A percentile compares a stretch with the other conserved stretches of the same genome.
Conservation (phyloP, 148 eudicot genomes). For the Rheum nobile region DNA sequence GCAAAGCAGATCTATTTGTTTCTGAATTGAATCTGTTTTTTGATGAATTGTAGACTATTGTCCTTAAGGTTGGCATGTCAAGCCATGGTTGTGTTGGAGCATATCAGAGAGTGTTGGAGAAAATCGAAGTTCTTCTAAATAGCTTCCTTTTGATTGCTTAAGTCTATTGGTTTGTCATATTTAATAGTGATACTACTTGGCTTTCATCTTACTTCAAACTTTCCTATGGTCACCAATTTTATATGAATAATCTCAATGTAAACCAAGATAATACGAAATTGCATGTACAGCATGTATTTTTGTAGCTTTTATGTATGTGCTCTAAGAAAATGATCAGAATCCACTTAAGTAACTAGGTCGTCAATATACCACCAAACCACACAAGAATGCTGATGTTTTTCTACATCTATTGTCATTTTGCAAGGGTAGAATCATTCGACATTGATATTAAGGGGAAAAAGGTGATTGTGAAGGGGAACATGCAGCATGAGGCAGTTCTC, state of each 20-base stretch:
- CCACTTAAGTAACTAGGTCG: too few species aligned
- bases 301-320: too few species aligned
- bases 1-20: not conserved
- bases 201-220: not conserved
- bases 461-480: constrained; percentile 84
- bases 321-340: too few species aligned
- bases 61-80: constrained; percentile 84
- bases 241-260: not conserved
- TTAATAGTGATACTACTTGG: too few species aligned
- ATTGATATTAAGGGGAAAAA: constrained; percentile 64
- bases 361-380: too few species aligned
- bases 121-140: constrained; percentile 65
- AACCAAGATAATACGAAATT: not conserved
- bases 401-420: not conserved
- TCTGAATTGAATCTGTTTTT: not conserved
- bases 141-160: not conserved
- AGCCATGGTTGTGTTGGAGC: constrained; percentile 89
- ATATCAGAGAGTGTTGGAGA: constrained; percentile 66
- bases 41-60: constrained; percentile 53
- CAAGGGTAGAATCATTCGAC: constrained; percentile 71
- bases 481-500: constrained; percentile 67
- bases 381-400: too few species aligned
- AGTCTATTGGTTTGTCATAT: not conserved
- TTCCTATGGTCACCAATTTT: not conserved
- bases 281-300: too few species aligned